These are phyloP conservation scores for Kitagawia praeruptora DNA, from an alignment of 129 eudicot genomes.

Conservation along the genomic window DNA sequence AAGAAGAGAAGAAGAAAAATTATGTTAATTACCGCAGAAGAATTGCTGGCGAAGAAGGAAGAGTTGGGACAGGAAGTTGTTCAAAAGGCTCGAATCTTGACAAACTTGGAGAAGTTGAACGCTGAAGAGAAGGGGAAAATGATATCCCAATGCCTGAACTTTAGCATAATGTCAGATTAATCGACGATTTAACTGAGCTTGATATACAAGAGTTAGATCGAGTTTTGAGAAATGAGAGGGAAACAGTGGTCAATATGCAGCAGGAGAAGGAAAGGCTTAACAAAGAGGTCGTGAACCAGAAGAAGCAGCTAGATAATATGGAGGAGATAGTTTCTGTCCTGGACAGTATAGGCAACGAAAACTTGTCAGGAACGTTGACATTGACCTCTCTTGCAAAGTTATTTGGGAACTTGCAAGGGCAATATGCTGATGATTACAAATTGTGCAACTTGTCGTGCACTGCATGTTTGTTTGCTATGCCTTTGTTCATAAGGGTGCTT, in stretches of 20 bases:
- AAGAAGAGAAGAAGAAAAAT: conserved; percentile 38
- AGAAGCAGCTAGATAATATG: conserved; percentile 20
- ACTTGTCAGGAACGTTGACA: conserved; percentile 12
- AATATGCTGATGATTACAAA: conserved; percentile 22
- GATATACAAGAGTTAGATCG: conserved; percentile 20
- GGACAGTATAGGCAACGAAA: conserved; percentile 12
- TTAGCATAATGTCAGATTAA: conserved; percentile 25
- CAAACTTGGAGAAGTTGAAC: conserved; percentile 19
- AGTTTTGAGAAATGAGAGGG: conserved; percentile 28
- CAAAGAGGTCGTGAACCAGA: conserved; percentile 9
- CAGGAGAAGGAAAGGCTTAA: conserved; percentile 25
- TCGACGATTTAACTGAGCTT: conserved; percentile 18
- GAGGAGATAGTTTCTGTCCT: conserved; percentile 10
- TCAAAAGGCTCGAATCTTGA: conserved; percentile 62
- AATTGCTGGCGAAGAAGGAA: conserved; percentile 60
- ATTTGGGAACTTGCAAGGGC: conserved; percentile 7
- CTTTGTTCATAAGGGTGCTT: conserved; percentile 8
- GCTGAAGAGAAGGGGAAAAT: conserved; percentile 26
- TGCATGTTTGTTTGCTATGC: conserved; percentile 23
- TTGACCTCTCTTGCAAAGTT: conserved; percentile 7
- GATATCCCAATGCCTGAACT: conserved; percentile 30
- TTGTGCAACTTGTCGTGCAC: conserved; percentile 22
- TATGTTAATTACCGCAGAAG: conserved; percentile 64
- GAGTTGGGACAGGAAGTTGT: conserved; percentile 47
- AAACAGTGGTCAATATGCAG: conserved; percentile 18